phyloP scores from a whole-genome alignment of 768 basidiomycete genomes.

The Amanita pallidorosea region DNA sequence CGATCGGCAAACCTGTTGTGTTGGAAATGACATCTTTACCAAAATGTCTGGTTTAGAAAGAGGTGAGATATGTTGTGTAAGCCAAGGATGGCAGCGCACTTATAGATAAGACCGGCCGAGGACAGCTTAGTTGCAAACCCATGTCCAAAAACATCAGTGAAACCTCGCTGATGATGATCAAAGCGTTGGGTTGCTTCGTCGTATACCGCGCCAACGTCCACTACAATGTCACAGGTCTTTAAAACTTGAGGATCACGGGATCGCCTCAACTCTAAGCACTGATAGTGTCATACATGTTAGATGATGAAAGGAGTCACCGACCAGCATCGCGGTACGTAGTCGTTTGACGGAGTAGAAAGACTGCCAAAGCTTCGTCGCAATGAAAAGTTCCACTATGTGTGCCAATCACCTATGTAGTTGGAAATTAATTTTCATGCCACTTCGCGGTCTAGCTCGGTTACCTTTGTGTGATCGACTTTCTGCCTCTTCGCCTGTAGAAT shows the following conservation, averaged over 20 bases:
- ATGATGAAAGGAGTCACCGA: constrained; percentile 17
- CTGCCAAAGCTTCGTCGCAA: constrained; percentile 93
- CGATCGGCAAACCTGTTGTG: constrained; percentile 32
- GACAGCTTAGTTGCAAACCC: constrained; percentile 85
- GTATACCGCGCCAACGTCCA: constrained; percentile 93
- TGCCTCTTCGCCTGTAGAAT: constrained; percentile 19
- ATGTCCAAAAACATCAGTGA: constrained; percentile 80
- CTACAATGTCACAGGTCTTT: constrained; percentile 83
- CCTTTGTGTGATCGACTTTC: constrained; percentile 31
- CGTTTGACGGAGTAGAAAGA: constrained; percentile 78
- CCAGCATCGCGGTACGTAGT: constrained; percentile 66
- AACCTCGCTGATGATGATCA: constrained; percentile 96
- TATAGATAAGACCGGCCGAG: constrained; percentile 91
- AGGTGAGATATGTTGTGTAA: background rate
- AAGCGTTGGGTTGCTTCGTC: constrained; percentile 70
- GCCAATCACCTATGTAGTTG: constrained; percentile 56
- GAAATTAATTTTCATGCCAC: background rate
- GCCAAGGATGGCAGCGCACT: constrained; percentile 38
- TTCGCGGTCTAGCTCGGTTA: constrained; percentile 10
- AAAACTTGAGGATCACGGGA: constrained; percentile 63
- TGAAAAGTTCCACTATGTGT: constrained; percentile 96
- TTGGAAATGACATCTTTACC: constrained; percentile 77
- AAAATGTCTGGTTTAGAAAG: constrained; percentile 53
- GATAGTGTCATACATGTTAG: background rate
- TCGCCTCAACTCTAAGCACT: constrained; percentile 46